Evolutionary conservation across 768 basidiomycete genomes (phyloP).

Genomic region (Lactarius sp.): DNA sequence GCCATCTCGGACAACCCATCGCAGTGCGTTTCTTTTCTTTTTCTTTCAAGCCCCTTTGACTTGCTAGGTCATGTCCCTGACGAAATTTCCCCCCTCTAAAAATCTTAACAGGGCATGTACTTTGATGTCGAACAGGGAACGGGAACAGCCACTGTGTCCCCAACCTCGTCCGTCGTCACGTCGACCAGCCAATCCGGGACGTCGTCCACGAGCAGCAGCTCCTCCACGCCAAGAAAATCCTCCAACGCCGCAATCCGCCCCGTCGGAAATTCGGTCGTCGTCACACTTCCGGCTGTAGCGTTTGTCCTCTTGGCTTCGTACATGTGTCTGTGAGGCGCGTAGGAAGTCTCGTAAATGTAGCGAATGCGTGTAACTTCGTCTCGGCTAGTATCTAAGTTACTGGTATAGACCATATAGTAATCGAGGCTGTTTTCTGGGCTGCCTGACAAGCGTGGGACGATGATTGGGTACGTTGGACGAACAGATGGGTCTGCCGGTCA

Average conservation of each 20-base stretch:
- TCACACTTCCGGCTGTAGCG: constrained; percentile 3
- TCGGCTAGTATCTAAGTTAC: background rate
- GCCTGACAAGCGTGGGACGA: background rate
- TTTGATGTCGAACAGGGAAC: constrained; percentile 68
- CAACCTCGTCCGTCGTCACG: constrained; percentile 62
- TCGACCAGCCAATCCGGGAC: constrained; percentile 44
- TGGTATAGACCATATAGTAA: background rate
- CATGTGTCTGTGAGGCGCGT: background rate
- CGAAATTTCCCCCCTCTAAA: background rate
- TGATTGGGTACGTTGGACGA: no score
- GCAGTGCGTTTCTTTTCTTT: constrained; percentile 41
- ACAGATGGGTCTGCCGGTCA: no score
- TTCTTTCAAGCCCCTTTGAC: background rate
- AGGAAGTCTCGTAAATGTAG: background rate
- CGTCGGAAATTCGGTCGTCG: background rate
- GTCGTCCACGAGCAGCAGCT: background rate
- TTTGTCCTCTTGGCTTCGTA: constrained; percentile 9
- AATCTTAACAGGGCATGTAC: constrained; percentile 53
- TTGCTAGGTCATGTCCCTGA: background rate
- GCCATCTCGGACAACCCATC: constrained; percentile 53
- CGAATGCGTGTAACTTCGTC: background rate
- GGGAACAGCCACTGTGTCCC: constrained; percentile 44
- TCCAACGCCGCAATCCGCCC: background rate
- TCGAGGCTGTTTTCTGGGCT: background rate
- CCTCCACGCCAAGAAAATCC: background rate